Percentiles rank a stretch among this genome's conserved stretches.
Evolutionary conservation across 78 protist species (phyloP).

Genomic region (Pigoraptor vietnamica): DNA sequence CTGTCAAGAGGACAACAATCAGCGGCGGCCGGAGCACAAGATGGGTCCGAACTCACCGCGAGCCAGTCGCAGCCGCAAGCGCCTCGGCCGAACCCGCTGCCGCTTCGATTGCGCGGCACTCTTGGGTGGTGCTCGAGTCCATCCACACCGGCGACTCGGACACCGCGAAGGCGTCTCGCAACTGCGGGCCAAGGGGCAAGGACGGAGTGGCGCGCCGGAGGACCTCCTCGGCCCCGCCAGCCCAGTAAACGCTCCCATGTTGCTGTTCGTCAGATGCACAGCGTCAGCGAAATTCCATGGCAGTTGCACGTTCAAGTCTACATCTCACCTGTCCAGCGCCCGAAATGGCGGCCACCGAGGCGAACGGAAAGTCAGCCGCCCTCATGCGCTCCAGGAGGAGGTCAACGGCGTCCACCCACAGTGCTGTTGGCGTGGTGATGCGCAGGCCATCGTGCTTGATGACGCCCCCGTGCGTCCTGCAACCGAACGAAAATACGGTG

Average conservation of each 20-base stretch:
- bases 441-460: not conserved
- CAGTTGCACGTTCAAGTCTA: not conserved
- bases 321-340: not conserved
- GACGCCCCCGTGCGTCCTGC: not conserved
- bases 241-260: constrained; percentile 17
- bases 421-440: not conserved
- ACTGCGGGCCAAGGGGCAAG: not conserved
- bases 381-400: not conserved
- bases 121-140: constrained; percentile 2
- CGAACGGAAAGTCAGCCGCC: not conserved
- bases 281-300: too few relatives aligned
- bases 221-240: not conserved
- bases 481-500: not conserved
- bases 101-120: not conserved
- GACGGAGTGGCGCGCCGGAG: not conserved
- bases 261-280: too few relatives aligned
- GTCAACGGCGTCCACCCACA: not conserved
- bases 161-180: not conserved
- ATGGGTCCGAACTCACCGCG: not conserved
- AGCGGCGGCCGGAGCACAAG: not conserved
- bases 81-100: not conserved
- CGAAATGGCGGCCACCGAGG: not conserved
- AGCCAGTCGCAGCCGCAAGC: not conserved
- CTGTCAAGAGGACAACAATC: not conserved
- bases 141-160: constrained; percentile 14